These are phyloP conservation scores for Diaporthe helianthi DNA, from an alignment of 2,329 filamentous ascomycete genomes.

Conservation along the genomic window DNA sequence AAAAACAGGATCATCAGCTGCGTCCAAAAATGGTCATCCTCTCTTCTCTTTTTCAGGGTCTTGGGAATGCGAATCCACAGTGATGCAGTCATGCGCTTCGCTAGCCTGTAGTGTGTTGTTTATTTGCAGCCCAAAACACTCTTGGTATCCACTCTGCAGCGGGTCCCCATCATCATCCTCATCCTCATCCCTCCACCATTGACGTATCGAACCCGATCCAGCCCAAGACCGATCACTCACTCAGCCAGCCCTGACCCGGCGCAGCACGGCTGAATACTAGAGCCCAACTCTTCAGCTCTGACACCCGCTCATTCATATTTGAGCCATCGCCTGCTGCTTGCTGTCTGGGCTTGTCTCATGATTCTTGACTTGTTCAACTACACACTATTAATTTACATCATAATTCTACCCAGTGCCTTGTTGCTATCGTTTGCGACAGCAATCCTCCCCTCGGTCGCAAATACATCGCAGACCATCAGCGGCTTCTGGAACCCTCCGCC, in stretches of 20 bases:
- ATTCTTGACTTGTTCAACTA: not conserved
- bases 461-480: no score
- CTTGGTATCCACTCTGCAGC: constrained; percentile 19
- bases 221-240: constrained; percentile 5
- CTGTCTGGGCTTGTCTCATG: no score
- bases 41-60: not conserved
- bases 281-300: constrained; percentile 5
- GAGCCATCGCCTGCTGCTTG: not conserved
- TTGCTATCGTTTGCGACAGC: not conserved
- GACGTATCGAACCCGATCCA: constrained; percentile 18
- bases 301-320: not conserved
- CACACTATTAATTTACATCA: not conserved
- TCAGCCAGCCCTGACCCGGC: constrained; percentile 3
- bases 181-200: constrained; percentile 14
- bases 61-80: constrained; percentile 16
- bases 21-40: not conserved
- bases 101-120: constrained; percentile 20
- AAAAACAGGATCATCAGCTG: not conserved
- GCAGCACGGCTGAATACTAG: constrained; percentile 13
- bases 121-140: constrained; percentile 17
- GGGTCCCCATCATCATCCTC: constrained; percentile 25
- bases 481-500: not conserved
- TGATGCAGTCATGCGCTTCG: constrained; percentile 11
- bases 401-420: no score
- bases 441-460: no score